Evolutionary conservation across 345 rosid species (phyloP).

Genomic region (Citrus hindsii): DNA sequence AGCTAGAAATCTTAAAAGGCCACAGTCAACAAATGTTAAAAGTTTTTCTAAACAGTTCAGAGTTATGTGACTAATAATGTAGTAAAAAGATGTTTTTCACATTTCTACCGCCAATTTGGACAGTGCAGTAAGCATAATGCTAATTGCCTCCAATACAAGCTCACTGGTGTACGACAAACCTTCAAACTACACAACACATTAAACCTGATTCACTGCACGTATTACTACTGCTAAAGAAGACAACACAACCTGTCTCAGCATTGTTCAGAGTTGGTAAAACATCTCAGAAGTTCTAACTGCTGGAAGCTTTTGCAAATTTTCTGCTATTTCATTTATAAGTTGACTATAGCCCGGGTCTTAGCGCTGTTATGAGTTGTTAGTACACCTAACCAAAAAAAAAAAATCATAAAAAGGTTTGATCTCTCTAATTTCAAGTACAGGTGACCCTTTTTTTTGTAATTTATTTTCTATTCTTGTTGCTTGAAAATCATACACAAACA

Average conservation of each 20-base stretch:
- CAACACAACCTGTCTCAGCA: neutral
- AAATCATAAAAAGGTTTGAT: too few relatives aligned
- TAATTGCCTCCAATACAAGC: neutral
- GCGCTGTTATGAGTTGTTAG: neutral
- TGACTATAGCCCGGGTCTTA: neutral
- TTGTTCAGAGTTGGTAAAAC: neutral
- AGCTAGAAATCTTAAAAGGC: neutral
- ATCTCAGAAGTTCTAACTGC: neutral
- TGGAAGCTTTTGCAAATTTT: neutral
- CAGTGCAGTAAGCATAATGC: neutral
- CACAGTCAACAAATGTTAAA: neutral
- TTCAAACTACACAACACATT: neutral
- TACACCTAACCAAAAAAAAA: neutral
- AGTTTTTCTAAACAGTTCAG: neutral
- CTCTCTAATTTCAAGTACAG: neutral
- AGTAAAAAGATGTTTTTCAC: neutral
- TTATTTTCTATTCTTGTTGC: neutral
- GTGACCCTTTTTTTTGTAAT: neutral
- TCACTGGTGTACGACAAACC: neutral
- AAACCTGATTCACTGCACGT: neutral
- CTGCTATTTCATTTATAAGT: neutral
- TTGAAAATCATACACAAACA: neutral
- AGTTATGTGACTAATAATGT: neutral
- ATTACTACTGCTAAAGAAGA: neutral
- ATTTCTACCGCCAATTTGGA: neutral